Percentiles rank a stretch among this genome's conserved stretches.
Conservation (phyloP, 352 stramenopile species). For the Pythium folliculosum region DNA sequence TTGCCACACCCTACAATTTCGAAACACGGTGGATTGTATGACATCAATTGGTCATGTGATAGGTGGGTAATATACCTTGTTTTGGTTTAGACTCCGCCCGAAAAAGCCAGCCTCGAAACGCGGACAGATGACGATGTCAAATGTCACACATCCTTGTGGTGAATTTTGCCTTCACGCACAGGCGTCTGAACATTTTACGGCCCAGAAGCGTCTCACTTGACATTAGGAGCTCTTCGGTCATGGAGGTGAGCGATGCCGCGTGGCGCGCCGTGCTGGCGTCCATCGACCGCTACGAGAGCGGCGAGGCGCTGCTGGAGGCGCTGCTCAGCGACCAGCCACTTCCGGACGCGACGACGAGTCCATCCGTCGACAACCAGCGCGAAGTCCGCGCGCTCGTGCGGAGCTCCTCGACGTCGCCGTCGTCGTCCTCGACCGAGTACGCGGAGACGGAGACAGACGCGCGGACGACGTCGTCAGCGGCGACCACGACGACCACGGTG, state of each 20-base stretch:
- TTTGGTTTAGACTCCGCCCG: too few species aligned
- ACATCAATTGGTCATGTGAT: too few species aligned
- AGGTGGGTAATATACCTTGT: too few species aligned
- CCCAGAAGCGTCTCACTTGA: too few species aligned
- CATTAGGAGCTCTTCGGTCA: background rate
- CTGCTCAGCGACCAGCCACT: slow-evolving; percentile 7
- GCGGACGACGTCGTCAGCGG: too few species aligned
- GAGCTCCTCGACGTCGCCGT: background rate
- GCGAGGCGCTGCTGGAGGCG: slow-evolving; percentile 14
- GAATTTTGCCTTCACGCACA: background rate
- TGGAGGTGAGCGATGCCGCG: slow-evolving; percentile 8
- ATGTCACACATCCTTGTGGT: too few species aligned
- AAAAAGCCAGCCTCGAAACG: too few species aligned
- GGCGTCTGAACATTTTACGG: too few species aligned
- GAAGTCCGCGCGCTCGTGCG: too few species aligned
- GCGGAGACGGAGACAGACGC: background rate
- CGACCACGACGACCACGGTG: background rate
- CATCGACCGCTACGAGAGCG: slow-evolving; percentile 16
- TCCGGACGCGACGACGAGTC: background rate
- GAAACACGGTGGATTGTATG: too few species aligned
- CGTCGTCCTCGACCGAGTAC: background rate
- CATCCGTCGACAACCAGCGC: background rate
- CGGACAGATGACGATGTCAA: too few species aligned
- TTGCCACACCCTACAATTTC: too few species aligned
- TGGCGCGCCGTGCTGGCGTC: slow-evolving; percentile 17